Evolutionary conservation across 495 filamentous ascomycete species (phyloP).

Genomic region (Lindgomyces ingoldianus): DNA sequence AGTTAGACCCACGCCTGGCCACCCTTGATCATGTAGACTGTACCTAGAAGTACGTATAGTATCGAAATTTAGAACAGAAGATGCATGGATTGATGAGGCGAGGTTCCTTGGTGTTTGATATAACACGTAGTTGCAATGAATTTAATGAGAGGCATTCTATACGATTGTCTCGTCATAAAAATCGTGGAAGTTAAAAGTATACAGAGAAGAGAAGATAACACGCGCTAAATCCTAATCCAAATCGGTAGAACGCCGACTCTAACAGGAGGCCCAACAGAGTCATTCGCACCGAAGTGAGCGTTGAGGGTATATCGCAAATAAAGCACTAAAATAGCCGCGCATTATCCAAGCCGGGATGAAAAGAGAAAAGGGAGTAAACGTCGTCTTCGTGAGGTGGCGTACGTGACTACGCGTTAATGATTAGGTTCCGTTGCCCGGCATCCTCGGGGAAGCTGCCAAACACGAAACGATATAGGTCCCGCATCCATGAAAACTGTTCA

Average conservation of each 20-base stretch:
- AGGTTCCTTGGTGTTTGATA: too few species aligned
- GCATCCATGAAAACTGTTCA: slow-evolving; percentile 70
- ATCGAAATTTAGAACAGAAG: too few species aligned
- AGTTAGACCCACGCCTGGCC: too few species aligned
- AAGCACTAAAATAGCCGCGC: background rate
- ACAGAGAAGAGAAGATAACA: background rate
- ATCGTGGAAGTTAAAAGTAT: background rate
- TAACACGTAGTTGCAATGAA: too few species aligned
- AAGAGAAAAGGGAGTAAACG: background rate
- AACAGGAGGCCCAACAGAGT: background rate
- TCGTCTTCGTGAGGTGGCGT: background rate
- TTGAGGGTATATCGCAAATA: background rate
- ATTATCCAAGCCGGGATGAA: background rate
- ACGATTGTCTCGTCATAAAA: background rate
- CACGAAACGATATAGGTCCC: slow-evolving; percentile 78
- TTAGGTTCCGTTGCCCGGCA: slow-evolving; percentile 46
- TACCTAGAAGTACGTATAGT: too few species aligned
- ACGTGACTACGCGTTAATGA: slow-evolving; percentile 29
- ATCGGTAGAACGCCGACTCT: too few species aligned
- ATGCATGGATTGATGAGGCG: too few species aligned
- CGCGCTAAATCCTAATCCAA: too few species aligned
- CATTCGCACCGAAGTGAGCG: background rate
- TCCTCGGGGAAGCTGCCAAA: slow-evolving; percentile 83
- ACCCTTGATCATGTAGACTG: too few species aligned
- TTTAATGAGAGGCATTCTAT: background rate